Base-by-base conservation (phyloP, 345 rosid species). In the Atalantia buxifolia region DNA sequence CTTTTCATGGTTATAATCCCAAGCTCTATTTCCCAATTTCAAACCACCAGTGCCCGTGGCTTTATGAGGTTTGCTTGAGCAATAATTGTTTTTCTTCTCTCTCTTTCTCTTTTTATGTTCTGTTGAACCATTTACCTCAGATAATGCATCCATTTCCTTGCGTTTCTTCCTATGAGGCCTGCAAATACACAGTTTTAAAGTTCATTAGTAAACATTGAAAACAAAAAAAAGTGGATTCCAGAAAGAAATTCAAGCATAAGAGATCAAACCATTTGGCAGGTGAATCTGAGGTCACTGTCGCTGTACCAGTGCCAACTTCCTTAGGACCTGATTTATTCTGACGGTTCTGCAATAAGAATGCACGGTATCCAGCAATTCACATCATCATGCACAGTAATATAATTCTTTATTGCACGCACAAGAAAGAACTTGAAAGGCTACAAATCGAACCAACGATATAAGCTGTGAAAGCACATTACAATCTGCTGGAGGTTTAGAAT, bases 281-380 rank as follows among this genome's bases (percentile, higher is more conserved):
- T 72, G 80, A 76, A 76, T 80, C 79, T 60, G 59, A 66, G n/a
- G 63, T 67, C 12, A 14, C 27, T 38, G 77, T 62, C 57, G 78
- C 86, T 57, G 31, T 76, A 56, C 25, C 60, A 61, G 62, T 12
- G 12, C 64, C 80, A 59, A 72, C 78, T 72, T 88, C 92, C 83
- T 88, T 87, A 38, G 91, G 83, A 78, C 81, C 79, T n/a, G 90
- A 70, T 82, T 86, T 92, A 50, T 84, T 85, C 60, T 80, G 84
- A 48, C 93, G 95, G 81, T 93, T 91, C 98, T 95, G 91, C 85
- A 87, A 66, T 77, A 74, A 40, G 65, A 82, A 75, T 25, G 13
- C 42, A 36, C 7, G 12, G 55, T 22, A 75, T 40, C 61, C 75
- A 45, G 65, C 18, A 31, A 53, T 5, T 33, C 56, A 71, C 22